A percentile compares a stretch with the other conserved stretches of the same genome.
These are phyloP conservation scores for Teratosphaeria viscida DNA, from an alignment of 2,329 filamentous ascomycete genomes.

Conservation along the genomic window DNA sequence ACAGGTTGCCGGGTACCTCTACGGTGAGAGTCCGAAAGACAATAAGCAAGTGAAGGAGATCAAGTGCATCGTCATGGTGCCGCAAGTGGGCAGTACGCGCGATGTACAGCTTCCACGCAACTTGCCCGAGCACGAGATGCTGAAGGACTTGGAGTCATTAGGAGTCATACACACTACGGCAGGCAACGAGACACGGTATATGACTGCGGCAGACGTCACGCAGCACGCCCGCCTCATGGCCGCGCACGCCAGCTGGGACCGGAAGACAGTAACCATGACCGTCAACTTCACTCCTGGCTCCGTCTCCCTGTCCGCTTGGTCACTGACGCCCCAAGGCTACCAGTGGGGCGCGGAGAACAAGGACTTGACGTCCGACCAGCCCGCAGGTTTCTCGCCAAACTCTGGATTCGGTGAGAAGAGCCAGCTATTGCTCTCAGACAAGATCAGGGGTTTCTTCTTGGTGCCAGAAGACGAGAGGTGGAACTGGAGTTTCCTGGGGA, in stretches of 20 bases:
- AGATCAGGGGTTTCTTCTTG: conserved; percentile 91
- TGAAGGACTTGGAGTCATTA: conserved; percentile 76
- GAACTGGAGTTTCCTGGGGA: conserved; percentile 99
- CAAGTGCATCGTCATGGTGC: conserved; percentile 92
- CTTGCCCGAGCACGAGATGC: conserved; percentile 82
- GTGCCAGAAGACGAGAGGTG: conserved; percentile 82
- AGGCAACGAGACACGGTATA: conserved; percentile 90
- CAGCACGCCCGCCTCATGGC: conserved; percentile 87
- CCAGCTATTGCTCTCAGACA: conserved; percentile 83
- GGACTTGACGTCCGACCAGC: conserved; percentile 84
- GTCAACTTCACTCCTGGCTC: conserved; percentile 95
- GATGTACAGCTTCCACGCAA: conserved; percentile 85
- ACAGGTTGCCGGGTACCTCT: conserved; percentile 91
- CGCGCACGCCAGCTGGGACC: conserved; percentile 68
- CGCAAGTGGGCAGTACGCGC: conserved; percentile 86
- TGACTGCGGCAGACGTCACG: conserved; percentile 90
- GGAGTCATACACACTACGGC: conserved; percentile 93
- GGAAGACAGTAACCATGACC: conserved; percentile 87
- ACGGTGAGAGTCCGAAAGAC: conserved; percentile 83
- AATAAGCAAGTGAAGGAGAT: conserved; percentile 97
- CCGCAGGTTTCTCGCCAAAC: conserved; percentile 66
- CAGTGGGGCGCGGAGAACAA: conserved; percentile 97
- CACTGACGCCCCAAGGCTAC: conserved; percentile 81
- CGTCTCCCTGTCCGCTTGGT: conserved; percentile 89
- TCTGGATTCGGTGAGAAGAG: conserved; percentile 91